Conservation (phyloP, 805 yeast species). For the Maudiozyma turicensis region DNA sequence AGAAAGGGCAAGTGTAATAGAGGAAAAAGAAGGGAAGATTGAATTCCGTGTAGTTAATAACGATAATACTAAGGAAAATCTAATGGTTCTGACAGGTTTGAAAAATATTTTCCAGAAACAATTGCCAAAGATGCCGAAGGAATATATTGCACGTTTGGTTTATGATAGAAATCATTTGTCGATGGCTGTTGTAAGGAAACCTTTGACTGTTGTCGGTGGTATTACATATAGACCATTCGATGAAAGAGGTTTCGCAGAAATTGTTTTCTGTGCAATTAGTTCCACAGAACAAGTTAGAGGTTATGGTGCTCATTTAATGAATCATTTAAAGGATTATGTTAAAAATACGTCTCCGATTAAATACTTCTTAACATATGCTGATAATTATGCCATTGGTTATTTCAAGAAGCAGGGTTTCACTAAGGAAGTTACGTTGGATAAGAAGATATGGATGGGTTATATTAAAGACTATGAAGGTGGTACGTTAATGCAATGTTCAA, state of each 20-base stretch:
- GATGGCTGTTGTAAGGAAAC: conserved; percentile 91
- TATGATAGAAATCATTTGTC: conserved; percentile 91
- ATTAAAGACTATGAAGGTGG: conserved; percentile 99
- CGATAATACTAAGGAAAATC: conserved; percentile 76
- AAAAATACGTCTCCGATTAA: conserved; percentile 75
- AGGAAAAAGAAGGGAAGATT: conserved; percentile 85
- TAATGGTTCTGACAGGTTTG: conserved; percentile 88
- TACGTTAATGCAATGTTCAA: conserved; percentile 92
- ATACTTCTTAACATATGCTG: conserved; percentile 91
- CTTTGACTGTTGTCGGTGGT: conserved; percentile 94
- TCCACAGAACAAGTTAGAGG: conserved; percentile 97
- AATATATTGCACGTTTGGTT: conserved; percentile 87
- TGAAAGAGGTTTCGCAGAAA: conserved; percentile 86
- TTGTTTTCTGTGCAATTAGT: conserved; percentile 95
- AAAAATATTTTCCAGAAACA: conserved; percentile 96
- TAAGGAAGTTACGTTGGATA: conserved; percentile 82
- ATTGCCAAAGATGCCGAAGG: conserved; percentile 97
- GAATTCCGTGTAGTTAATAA: conserved; percentile 95
- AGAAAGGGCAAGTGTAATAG: conserved; percentile 89
- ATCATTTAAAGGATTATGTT: conserved; percentile 93
- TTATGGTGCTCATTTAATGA: conserved; percentile 98
- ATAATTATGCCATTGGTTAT: conserved; percentile 97
- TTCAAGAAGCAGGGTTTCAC: conserved; percentile 98
- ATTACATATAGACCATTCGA: conserved; percentile 93
- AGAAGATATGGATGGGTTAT: conserved; percentile 92